Percentiles rank a stretch among this genome's conserved stretches.
Conservation (phyloP, 306 rosid species). For the Delonix regia region DNA sequence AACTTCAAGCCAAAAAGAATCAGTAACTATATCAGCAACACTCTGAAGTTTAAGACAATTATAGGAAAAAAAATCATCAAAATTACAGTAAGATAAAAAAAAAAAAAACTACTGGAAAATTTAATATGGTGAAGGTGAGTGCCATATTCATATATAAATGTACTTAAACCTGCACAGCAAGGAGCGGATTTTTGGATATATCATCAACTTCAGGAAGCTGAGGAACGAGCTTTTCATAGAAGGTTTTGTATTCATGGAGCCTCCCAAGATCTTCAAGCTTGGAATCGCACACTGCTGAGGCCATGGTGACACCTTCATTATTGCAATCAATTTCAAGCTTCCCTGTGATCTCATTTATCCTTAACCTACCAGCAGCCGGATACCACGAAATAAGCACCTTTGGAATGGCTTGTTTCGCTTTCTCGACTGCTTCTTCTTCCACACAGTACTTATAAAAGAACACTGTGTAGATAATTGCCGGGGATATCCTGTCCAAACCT, state of each 20-base stretch:
- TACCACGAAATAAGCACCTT: constrained; percentile 36
- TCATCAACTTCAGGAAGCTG: constrained; percentile 25
- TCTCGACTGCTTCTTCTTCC: constrained; percentile 8
- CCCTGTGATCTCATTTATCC: constrained; percentile 27
- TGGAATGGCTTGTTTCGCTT: constrained; percentile 32
- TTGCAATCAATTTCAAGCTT: constrained; percentile 41
- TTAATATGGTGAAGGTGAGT: not conserved
- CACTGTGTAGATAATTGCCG: constrained; percentile 30
- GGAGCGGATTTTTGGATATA: constrained; percentile 32
- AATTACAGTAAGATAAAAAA: not conserved
- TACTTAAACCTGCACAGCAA: constrained; percentile 39
- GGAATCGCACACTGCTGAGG: constrained; percentile 28
- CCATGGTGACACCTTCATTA: constrained; percentile 24
- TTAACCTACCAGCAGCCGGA: constrained; percentile 41
- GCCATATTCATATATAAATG: not conserved
- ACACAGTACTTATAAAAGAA: constrained; percentile 27
- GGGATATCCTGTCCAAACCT: constrained; percentile 44
- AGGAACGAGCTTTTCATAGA: constrained; percentile 38
- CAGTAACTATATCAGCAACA: too few species aligned
- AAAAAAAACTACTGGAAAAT: not conserved
- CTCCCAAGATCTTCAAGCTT: constrained; percentile 34
- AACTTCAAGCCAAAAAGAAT: too few species aligned
- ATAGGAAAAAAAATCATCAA: too few species aligned
- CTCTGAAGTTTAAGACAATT: too few species aligned
- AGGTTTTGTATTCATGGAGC: constrained; percentile 32